These are phyloP conservation scores for Cladophialophora carrionii DNA, from an alignment of 2,329 filamentous ascomycete genomes.

Conservation along the genomic window DNA sequence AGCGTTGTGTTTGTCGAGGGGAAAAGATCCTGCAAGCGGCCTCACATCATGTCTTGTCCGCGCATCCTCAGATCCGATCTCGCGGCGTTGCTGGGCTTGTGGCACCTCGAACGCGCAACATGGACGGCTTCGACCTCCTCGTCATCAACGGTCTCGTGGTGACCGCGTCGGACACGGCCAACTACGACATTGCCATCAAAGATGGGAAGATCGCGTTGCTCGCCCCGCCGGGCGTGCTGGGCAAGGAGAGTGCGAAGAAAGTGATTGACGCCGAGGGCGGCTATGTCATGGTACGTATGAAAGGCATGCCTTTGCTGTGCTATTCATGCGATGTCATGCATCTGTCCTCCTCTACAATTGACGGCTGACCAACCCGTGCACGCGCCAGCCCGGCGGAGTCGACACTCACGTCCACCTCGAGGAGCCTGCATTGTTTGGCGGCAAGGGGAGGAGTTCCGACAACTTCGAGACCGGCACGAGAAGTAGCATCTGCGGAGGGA, in stretches of 20 bases:
- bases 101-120: too few species aligned
- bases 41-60: constrained; percentile 11
- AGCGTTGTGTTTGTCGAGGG: not conserved
- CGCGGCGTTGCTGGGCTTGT: constrained; percentile 8
- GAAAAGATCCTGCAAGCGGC: not conserved
- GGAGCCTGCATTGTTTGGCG: constrained; percentile 52
- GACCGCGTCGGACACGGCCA: constrained; percentile 49
- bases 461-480: constrained; percentile 51
- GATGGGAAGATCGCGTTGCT: constrained; percentile 51
- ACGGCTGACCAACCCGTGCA: not conserved
- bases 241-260: constrained; percentile 39
- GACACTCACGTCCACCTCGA: constrained; percentile 55
- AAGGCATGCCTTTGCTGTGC: too few species aligned
- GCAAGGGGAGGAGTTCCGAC: constrained; percentile 50
- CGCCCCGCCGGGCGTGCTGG: constrained; percentile 46
- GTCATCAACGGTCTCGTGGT: constrained; percentile 52
- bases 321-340: too few species aligned
- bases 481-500: constrained; percentile 54
- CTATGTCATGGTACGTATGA: constrained; percentile 49
- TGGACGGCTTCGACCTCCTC: constrained; percentile 46
- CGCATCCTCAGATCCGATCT: constrained; percentile 6
- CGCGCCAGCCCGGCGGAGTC: constrained; percentile 49
- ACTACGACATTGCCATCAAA: constrained; percentile 50
- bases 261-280: constrained; percentile 51
- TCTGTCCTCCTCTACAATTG: not conserved